Conservation (phyloP, 2,329 filamentous ascomycete species). For the Penicillium sp. region DNA sequence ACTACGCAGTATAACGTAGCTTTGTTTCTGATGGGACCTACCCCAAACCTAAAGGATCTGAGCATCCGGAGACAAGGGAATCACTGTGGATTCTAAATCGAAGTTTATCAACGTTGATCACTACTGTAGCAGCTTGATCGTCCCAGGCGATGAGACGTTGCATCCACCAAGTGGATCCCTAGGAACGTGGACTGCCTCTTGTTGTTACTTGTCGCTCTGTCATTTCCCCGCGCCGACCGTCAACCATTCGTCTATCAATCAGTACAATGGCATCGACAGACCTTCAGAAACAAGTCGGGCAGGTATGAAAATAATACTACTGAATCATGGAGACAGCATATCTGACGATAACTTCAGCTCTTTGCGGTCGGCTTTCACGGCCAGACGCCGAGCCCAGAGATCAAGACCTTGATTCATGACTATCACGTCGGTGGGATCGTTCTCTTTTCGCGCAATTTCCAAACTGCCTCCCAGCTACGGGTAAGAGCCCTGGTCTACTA, state of each 20-base stretch:
- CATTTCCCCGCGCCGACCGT: constrained; percentile 10
- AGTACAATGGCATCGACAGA: constrained; percentile 28
- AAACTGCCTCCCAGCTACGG: constrained; percentile 44
- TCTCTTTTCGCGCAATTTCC: constrained; percentile 49
- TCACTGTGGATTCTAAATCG: not conserved
- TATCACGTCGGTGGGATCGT: constrained; percentile 49
- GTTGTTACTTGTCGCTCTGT: constrained; percentile 5
- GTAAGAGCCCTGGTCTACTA: constrained; percentile 17
- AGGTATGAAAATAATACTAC: constrained; percentile 28
- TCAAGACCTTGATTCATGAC: constrained; percentile 48
- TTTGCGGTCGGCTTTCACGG: constrained; percentile 52
- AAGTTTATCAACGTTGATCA: not conserved
- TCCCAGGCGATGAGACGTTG: constrained; percentile 11
- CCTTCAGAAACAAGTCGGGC: constrained; percentile 39
- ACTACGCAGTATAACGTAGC: not conserved
- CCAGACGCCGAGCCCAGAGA: constrained; percentile 43
- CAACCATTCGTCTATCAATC: not conserved
- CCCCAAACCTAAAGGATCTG: not conserved
- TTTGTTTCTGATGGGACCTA: not conserved
- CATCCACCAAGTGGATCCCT: constrained; percentile 15
- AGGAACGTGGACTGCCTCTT: not conserved
- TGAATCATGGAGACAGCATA: not conserved
- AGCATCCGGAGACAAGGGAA: not conserved
- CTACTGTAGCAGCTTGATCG: not conserved
- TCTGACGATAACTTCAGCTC: constrained; percentile 36